Percentiles rank a stretch among this genome's conserved stretches.
Conservation (phyloP, 2,329 filamentous ascomycete species). For the Cercospora sp. region DNA sequence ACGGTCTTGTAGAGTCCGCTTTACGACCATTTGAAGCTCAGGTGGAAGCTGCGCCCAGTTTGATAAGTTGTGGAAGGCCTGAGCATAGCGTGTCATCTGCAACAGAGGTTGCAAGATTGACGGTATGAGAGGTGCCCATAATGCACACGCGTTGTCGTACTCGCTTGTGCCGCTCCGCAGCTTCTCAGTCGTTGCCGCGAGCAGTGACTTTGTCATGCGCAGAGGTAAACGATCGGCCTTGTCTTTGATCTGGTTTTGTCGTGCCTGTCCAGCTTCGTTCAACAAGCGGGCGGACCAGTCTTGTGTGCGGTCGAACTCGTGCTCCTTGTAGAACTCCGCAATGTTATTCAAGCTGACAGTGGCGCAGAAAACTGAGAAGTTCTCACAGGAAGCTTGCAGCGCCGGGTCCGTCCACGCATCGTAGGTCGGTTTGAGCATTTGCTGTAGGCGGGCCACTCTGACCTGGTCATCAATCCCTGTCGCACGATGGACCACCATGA, state of each 20-base stretch:
- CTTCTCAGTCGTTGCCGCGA: slow-evolving; percentile 91
- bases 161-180: slow-evolving; percentile 71
- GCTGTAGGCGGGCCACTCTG: slow-evolving; percentile 69
- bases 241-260: slow-evolving; percentile 77
- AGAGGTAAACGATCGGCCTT: slow-evolving; percentile 75
- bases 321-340: slow-evolving; percentile 72
- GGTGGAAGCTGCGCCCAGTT: slow-evolving; percentile 78
- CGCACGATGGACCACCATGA: slow-evolving; percentile 89
- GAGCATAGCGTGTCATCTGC: slow-evolving; percentile 82
- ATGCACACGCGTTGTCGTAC: slow-evolving; percentile 71
- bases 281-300: slow-evolving; percentile 82
- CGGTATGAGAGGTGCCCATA: slow-evolving; percentile 87
- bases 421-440: slow-evolving; percentile 81
- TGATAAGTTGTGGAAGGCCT: slow-evolving; percentile 82
- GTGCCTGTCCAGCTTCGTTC: slow-evolving; percentile 73
- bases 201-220: slow-evolving; percentile 82
- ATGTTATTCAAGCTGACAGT: slow-evolving; percentile 78
- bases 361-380: slow-evolving; percentile 76
- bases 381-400: slow-evolving; percentile 68
- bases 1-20: slow-evolving; percentile 82
- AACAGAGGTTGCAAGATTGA: slow-evolving; percentile 82
- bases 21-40: slow-evolving; percentile 76
- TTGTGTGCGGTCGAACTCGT: slow-evolving; percentile 70
- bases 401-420: slow-evolving; percentile 74
- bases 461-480: slow-evolving; percentile 69